phyloP scores from a whole-genome alignment of 129 eudicot genomes.

The Pulicaria dysenterica region DNA sequence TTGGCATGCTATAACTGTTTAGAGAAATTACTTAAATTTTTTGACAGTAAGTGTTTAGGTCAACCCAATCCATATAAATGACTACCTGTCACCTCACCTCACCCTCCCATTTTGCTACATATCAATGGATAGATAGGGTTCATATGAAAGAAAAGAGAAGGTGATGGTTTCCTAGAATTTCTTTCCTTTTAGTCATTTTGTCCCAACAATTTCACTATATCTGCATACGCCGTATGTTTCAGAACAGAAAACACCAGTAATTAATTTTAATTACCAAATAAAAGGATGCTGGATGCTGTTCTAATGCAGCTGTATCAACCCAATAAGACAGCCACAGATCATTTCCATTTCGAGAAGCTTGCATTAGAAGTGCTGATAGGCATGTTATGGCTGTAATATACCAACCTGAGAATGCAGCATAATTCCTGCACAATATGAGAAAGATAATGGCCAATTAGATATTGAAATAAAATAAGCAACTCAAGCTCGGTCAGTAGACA shows the following conservation, averaged over 20 bases:
- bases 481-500: not conserved
- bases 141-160: not conserved
- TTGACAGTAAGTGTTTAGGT: not conserved
- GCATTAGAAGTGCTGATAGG: slow-evolving; percentile 86
- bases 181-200: not conserved
- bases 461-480: slow-evolving; percentile 4
- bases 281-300: slow-evolving; percentile 53
- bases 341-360: slow-evolving; percentile 93
- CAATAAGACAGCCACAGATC: slow-evolving; percentile 95
- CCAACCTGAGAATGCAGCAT: slow-evolving; percentile 94
- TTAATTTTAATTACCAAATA: slow-evolving; percentile 56
- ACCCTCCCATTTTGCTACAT: not conserved
- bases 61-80: not conserved
- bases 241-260: slow-evolving; percentile 11
- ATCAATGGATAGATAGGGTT: not conserved
- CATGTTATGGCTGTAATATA: slow-evolving; percentile 59
- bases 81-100: too few relatives aligned
- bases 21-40: not conserved
- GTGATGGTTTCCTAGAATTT: not conserved
- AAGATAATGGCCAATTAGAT: slow-evolving; percentile 16
- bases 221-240: not conserved
- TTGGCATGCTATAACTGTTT: too few relatives aligned
- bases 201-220: not conserved
- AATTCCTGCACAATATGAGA: slow-evolving; percentile 54
- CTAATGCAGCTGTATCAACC: slow-evolving; percentile 71